Evolutionary conservation across 2,329 filamentous ascomycete genomes (phyloP).

Genomic region (Emergomyces pasteurianus): DNA sequence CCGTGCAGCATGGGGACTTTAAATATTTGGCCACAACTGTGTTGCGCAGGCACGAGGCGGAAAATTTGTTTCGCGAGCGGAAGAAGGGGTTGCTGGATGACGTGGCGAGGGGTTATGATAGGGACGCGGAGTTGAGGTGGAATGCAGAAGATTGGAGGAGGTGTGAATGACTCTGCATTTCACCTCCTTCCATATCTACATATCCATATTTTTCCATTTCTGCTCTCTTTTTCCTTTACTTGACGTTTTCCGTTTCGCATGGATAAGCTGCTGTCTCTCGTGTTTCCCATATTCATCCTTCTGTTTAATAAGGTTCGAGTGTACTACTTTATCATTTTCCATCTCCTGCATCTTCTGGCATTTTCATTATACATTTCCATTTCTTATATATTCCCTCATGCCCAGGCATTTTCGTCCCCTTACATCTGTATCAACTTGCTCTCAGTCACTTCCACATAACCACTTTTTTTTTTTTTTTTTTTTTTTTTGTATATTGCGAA

Average conservation of each 20-base stretch:
- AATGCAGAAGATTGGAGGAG: slow-evolving; percentile 41
- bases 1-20: slow-evolving; percentile 55
- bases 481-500: background rate
- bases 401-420: background rate
- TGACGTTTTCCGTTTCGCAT: background rate
- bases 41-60: slow-evolving; percentile 45
- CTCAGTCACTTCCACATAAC: background rate
- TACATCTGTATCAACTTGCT: background rate
- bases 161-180: slow-evolving; percentile 34
- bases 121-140: slow-evolving; percentile 35
- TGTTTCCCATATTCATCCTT: background rate
- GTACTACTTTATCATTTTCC: background rate
- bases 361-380: background rate
- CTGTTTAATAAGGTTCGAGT: background rate
- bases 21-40: slow-evolving; percentile 52
- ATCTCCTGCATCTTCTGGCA: background rate
- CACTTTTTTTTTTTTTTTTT: too few species aligned
- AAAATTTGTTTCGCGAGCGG: slow-evolving; percentile 47
- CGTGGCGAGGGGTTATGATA: slow-evolving; percentile 46
- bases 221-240: background rate
- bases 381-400: background rate
- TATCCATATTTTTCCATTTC: background rate
- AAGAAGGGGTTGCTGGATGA: slow-evolving; percentile 44
- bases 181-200: background rate
- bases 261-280: background rate